Percentiles rank a stretch among this genome's conserved stretches.
These are phyloP conservation scores for Saccharomyces pastorianus DNA, from an alignment of 1,139 yeast species.

Conservation along the genomic window DNA sequence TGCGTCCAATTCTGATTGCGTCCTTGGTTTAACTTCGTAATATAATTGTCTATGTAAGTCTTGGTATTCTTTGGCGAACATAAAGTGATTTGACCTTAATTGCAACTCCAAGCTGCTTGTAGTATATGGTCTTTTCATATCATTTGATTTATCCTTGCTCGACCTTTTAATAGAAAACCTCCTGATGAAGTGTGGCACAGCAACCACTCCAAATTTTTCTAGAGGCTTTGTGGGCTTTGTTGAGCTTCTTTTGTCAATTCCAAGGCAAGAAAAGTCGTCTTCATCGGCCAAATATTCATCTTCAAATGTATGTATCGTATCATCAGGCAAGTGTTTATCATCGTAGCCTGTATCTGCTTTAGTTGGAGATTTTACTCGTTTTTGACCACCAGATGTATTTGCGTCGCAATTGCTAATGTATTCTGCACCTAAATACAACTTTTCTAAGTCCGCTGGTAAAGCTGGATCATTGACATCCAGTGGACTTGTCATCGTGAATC, in stretches of 20 bases:
- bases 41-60: constrained; percentile 9
- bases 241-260: not conserved
- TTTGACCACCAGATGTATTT: constrained; percentile 2
- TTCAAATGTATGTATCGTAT: not conserved
- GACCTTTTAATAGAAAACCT: constrained; percentile 6
- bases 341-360: constrained; percentile 1
- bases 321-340: not conserved
- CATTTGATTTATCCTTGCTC: not conserved
- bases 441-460: constrained; percentile 15
- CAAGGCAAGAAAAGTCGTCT: constrained; percentile 1
- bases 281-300: constrained; percentile 3
- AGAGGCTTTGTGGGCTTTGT: constrained; percentile 1
- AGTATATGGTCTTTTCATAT: constrained; percentile 7
- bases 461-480: not conserved
- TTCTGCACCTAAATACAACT: constrained; percentile 16
- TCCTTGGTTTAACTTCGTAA: constrained; percentile 1
- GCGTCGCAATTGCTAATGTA: constrained; percentile 4
- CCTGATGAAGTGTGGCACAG: constrained; percentile 13
- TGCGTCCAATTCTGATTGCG: constrained; percentile 8
- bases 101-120: constrained; percentile 14
- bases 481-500: not conserved
- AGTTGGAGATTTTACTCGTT: constrained; percentile 1
- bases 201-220: constrained; percentile 8
- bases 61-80: constrained; percentile 11
- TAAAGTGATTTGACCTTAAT: constrained; percentile 8